These are phyloP conservation scores for Phytophthora idaei DNA, from an alignment of 352 stramenopile species.

Conservation along the genomic window DNA sequence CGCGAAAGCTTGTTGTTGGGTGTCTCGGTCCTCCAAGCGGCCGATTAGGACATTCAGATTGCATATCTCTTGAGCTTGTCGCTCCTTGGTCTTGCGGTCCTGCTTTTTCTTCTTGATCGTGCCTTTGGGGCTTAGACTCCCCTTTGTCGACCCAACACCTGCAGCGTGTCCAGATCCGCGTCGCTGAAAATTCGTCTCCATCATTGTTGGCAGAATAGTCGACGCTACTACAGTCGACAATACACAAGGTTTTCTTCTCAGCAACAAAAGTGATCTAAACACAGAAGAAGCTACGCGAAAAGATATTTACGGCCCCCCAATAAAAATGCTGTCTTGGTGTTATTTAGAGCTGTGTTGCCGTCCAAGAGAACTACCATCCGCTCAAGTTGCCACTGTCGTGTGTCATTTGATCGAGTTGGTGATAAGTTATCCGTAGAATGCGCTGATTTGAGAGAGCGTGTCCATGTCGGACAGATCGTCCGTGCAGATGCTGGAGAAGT, in stretches of 20 bases:
- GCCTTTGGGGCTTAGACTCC: slow-evolving; percentile 34
- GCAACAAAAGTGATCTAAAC: neutral
- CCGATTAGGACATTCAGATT: slow-evolving; percentile 56
- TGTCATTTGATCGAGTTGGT: neutral
- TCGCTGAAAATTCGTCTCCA: slow-evolving; percentile 31
- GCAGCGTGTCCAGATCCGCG: neutral
- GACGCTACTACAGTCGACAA: too few species aligned
- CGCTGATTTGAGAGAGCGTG: slow-evolving; percentile 51
- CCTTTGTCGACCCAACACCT: neutral
- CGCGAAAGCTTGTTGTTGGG: slow-evolving; percentile 64
- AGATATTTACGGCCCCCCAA: neutral
- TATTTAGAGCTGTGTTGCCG: neutral
- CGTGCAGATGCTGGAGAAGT: slow-evolving; percentile 55
- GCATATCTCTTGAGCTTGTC: slow-evolving; percentile 35
- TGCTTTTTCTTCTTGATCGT: slow-evolving; percentile 51
- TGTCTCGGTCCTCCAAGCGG: slow-evolving; percentile 70
- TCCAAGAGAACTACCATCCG: neutral
- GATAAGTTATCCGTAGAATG: slow-evolving; percentile 30
- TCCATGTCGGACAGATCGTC: slow-evolving; percentile 68
- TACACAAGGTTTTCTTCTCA: neutral
- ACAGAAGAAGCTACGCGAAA: neutral
- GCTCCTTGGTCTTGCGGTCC: slow-evolving; percentile 53
- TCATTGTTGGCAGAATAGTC: slow-evolving; percentile 15
- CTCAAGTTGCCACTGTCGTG: too few species aligned
- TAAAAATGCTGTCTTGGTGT: neutral